These are phyloP conservation scores for Lactarius vividus DNA, from an alignment of 768 basidiomycete species.

Conservation along the genomic window DNA sequence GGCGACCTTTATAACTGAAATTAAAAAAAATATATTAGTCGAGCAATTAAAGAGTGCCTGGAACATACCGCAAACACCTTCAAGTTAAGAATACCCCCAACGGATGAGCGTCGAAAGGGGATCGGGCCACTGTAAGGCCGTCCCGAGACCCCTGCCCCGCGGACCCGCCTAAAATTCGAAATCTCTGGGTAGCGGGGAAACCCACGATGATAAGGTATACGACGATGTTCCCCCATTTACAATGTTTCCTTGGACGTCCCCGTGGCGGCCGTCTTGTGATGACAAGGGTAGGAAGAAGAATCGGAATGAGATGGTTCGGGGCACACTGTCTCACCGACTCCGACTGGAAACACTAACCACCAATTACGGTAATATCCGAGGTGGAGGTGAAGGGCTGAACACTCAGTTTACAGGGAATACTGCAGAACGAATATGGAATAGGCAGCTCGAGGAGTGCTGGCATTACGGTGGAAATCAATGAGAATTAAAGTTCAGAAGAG, in stretches of 20 bases:
- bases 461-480: background rate
- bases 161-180: background rate
- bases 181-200: background rate
- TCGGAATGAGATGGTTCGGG: background rate
- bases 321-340: background rate
- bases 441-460: background rate
- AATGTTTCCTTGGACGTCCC: background rate
- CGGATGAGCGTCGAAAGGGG: background rate
- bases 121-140: background rate
- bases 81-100: background rate
- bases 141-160: background rate
- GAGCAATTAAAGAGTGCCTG: background rate
- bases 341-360: background rate
- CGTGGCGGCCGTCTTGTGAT: background rate
- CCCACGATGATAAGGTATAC: background rate
- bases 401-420: background rate
- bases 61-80: background rate
- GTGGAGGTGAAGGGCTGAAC: background rate
- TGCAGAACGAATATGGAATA: background rate
- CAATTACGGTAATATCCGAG: background rate
- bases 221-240: background rate
- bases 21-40: background rate
- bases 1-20: constrained; percentile 1
- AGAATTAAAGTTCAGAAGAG: background rate
- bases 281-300: background rate